A percentile compares a stretch with the other conserved stretches of the same genome.
These are phyloP conservation scores for Phialocephala sp. DNA, from an alignment of 2,329 filamentous ascomycete genomes.

Conservation along the genomic window DNA sequence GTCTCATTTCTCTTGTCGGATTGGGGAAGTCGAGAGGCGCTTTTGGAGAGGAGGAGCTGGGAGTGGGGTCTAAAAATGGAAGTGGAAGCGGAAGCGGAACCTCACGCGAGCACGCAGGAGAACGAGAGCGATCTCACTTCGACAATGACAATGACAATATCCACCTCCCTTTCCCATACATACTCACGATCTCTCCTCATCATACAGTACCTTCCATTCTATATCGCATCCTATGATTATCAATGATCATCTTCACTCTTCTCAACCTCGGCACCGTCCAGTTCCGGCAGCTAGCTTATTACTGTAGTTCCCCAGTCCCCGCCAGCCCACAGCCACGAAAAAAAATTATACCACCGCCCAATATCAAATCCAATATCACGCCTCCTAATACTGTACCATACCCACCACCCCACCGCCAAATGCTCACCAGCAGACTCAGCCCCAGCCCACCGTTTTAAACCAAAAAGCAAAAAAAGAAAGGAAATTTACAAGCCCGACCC, in stretches of 20 bases:
- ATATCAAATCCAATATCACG: neutral
- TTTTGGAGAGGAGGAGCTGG: neutral
- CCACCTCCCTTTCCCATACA: neutral
- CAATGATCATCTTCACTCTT: neutral
- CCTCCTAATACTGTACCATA: neutral
- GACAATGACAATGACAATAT: no score
- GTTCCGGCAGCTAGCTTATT: no score
- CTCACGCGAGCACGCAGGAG: conserved; percentile 4
- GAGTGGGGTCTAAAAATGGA: neutral
- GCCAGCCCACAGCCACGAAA: neutral
- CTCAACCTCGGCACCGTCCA: no score
- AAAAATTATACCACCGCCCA: neutral
- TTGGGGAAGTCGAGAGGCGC: neutral
- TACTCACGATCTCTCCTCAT: neutral
- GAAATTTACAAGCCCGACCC: neutral
- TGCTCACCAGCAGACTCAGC: no score
- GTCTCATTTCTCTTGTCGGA: neutral
- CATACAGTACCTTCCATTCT: neutral
- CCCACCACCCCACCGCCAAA: no score
- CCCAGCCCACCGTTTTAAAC: no score
- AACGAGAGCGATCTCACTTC: no score
- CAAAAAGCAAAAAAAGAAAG: no score
- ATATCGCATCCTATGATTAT: neutral
- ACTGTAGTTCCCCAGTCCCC: neutral
- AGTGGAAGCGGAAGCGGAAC: neutral